Conservation (phyloP, 2,329 filamentous ascomycete species). For the Diaporthe aspalathi region DNA sequence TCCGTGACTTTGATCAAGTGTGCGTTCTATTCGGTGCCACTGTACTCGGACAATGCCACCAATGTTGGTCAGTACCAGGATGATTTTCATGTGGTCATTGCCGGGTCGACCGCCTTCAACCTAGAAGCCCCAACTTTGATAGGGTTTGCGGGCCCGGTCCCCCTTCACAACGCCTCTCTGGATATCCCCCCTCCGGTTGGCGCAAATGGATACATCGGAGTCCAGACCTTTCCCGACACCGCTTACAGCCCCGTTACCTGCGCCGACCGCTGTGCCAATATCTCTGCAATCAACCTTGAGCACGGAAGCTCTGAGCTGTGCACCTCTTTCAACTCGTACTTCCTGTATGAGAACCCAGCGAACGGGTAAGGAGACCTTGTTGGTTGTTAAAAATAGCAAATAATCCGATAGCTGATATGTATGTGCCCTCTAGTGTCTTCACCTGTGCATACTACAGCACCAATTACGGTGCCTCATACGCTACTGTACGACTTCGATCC, state of each 20-base stretch:
- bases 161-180: conserved; percentile 45
- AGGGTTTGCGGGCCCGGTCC: conserved; percentile 36
- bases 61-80: conserved; percentile 39
- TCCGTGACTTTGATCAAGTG: conserved; percentile 42
- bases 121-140: conserved; percentile 22
- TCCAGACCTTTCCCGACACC: conserved; percentile 46
- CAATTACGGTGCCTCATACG: conserved; percentile 35
- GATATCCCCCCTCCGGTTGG: conserved; percentile 45
- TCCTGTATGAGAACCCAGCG: conserved; percentile 35
- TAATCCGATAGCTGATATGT: conserved; percentile 8
- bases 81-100: conserved; percentile 38
- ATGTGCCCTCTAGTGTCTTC: conserved; percentile 33
- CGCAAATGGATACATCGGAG: conserved; percentile 46
- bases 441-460: conserved; percentile 38
- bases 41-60: conserved; percentile 32
- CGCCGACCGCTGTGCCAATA: conserved; percentile 45
- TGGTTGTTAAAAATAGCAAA: conserved; percentile 18
- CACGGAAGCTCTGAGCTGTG: conserved; percentile 38
- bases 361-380: not conserved
- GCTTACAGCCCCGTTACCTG: conserved; percentile 46
- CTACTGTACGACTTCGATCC: conserved; percentile 31
- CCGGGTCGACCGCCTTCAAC: conserved; percentile 40
- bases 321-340: conserved; percentile 41
- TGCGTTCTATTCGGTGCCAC: conserved; percentile 38
- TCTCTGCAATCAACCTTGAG: conserved; percentile 45